phyloP scores from a whole-genome alignment of 106 monocot genomes.

The Cymbidium sinense region DNA sequence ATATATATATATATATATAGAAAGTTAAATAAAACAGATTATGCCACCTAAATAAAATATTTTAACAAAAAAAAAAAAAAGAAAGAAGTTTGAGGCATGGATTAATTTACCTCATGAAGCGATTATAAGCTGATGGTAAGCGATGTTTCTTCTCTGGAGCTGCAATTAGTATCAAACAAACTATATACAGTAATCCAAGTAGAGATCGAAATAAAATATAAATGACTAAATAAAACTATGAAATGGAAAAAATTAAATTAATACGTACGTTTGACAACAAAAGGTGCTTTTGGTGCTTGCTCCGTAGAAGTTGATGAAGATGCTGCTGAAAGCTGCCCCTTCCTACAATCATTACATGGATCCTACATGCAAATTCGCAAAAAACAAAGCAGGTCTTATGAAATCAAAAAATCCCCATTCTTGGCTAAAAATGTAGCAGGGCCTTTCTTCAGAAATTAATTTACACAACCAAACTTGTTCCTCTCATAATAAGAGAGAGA shows the following conservation, averaged over 20 bases:
- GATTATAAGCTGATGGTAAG: constrained; percentile 93
- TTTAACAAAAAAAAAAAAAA: not conserved
- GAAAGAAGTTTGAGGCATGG: not conserved
- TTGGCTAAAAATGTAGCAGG: constrained; percentile 1
- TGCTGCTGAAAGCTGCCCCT: constrained; percentile 18
- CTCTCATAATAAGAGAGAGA: constrained; percentile 3
- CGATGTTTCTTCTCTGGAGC: constrained; percentile 97
- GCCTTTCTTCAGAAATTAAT: constrained; percentile 1
- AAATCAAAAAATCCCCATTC: not conserved
- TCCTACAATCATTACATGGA: constrained; percentile 32
- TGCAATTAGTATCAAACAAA: constrained; percentile 19
- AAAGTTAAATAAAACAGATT: too few species aligned
- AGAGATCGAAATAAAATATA: not conserved
- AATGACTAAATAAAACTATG: not conserved
- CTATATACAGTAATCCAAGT: not conserved
- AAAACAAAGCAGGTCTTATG: not conserved
- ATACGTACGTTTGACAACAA: constrained; percentile 76
- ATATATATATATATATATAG: too few species aligned
- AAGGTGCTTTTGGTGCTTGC: constrained; percentile 30
- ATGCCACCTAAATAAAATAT: not conserved
- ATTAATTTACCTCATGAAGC: constrained; percentile 85
- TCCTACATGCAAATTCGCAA: constrained; percentile 15
- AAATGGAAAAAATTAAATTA: not conserved
- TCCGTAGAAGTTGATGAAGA: constrained; percentile 24
- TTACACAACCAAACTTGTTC: not conserved